Evolutionary conservation across 441 rosid species (phyloP).

Genomic region (Jatropha podagrica): DNA sequence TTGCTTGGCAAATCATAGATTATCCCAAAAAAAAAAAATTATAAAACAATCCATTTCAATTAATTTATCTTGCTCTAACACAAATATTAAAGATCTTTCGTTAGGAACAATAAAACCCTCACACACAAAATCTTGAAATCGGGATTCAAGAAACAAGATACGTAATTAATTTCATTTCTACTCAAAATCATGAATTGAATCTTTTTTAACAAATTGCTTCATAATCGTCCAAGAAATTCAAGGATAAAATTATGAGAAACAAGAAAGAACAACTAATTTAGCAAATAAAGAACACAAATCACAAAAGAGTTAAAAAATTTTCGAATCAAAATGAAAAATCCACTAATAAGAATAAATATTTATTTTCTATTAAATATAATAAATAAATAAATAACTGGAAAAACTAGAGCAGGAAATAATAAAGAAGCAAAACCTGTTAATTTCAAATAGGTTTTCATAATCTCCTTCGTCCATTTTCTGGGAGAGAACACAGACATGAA

Average conservation of each 20-base stretch:
- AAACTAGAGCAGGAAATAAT: background rate
- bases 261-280: background rate
- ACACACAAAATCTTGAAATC: background rate
- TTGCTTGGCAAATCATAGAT: background rate
- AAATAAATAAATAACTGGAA: background rate
- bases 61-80: background rate
- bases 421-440: constrained; percentile 33
- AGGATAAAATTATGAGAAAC: background rate
- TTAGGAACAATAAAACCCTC: background rate
- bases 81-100: background rate
- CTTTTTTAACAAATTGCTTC: no score
- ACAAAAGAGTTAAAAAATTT: background rate
- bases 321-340: background rate
- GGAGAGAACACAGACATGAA: background rate
- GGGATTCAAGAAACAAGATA: background rate
- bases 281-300: background rate
- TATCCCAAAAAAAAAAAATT: background rate
- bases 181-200: background rate
- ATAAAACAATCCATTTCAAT: background rate
- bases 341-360: background rate
- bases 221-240: background rate
- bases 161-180: no score
- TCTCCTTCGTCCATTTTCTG: constrained; percentile 33
- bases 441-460: constrained; percentile 19
- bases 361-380: no score